A percentile compares a stretch with the other conserved stretches of the same genome.
Evolutionary conservation across 495 filamentous ascomycete species (phyloP).

Genomic region (Evansstolkia leycettana): DNA sequence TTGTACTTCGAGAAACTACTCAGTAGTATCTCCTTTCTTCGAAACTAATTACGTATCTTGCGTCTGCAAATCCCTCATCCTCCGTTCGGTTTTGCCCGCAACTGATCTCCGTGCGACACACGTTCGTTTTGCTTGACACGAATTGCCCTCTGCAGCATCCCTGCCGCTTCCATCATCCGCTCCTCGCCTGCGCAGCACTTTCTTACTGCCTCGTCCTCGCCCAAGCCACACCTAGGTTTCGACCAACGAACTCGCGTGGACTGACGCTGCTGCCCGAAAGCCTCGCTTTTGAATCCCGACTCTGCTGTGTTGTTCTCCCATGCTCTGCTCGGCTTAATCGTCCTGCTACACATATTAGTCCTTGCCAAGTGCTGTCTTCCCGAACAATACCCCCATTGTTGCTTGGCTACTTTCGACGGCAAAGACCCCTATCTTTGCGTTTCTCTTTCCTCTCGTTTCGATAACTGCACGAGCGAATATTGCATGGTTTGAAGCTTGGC

Average conservation of each 20-base stretch:
- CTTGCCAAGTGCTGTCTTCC: slow-evolving; percentile 4
- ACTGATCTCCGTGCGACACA: neutral
- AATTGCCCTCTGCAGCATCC: slow-evolving; percentile 23
- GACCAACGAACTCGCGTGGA: slow-evolving; percentile 19
- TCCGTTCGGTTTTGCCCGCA: neutral
- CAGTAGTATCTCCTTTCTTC: too few species aligned
- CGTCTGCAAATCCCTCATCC: neutral
- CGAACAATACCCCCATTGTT: neutral
- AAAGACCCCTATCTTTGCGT: neutral
- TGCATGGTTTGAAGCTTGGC: slow-evolving; percentile 2
- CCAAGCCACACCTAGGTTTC: slow-evolving; percentile 19
- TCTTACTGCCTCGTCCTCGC: neutral
- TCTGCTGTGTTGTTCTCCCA: slow-evolving; percentile 17
- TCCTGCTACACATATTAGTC: slow-evolving; percentile 10
- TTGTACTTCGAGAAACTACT: too few species aligned
- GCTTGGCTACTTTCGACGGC: too few species aligned
- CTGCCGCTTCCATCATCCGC: slow-evolving; percentile 25
- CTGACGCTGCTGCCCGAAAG: slow-evolving; percentile 30
- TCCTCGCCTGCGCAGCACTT: slow-evolving; percentile 6
- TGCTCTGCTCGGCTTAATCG: slow-evolving; percentile 6
- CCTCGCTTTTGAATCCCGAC: slow-evolving; percentile 18
- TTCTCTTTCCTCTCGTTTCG: slow-evolving; percentile 1
- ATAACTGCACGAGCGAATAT: neutral
- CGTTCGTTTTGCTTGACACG: neutral
- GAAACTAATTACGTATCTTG: neutral